Base-by-base conservation (phyloP, 2,329 filamentous ascomycete genomes). In the Peltaster fructicola region DNA sequence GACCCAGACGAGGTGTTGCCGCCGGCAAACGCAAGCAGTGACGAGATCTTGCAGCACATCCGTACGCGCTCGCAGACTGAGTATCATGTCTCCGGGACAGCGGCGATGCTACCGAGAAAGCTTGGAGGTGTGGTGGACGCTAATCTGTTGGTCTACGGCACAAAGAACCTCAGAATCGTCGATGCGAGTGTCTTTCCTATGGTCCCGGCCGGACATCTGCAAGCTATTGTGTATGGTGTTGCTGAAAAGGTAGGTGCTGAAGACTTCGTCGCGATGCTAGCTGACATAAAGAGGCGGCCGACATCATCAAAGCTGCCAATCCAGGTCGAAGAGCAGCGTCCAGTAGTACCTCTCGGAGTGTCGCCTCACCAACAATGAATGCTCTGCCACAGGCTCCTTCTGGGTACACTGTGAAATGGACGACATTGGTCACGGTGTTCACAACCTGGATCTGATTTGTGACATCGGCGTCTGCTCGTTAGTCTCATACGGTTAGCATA, bases 41-140 rank as follows among this genome's bases (percentile, higher is more conserved):
- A 37, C 7, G 23, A 40, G 7, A 27, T 48, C 5, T 23, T 44
- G 20, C 26, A 37, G 15, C 35, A 41, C 26, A 38, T 51, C 18
- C 36, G 37, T 8, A 29, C 26, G 6, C 30, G 32, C 4, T 37
- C 52, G 9, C 44, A 43, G n/a, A 59, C 55, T 1, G 56, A 55
- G 23, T 65, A 57, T 35, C 63, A 68, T 38, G 52, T 58, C 0
- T 44, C 51, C 3, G 59, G 64, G 8, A 65, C 57, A n/a, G 53
- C 54, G 21, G 53, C 57, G 6, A 65, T 65, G 61, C 44, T 58
- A 26, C 57, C 57, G 3, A 38, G 43, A 13, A 51, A 52, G 14
- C 45, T 57, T 3, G 61, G 60, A 1, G 62, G 61, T 3, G 62
- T 65, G 8, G 61, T 65, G 0, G 53, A 59, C 27, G 34, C 53